phyloP scores from a whole-genome alignment of 1,284 basidiomycete genomes.

The Cystobasidium sp. region DNA sequence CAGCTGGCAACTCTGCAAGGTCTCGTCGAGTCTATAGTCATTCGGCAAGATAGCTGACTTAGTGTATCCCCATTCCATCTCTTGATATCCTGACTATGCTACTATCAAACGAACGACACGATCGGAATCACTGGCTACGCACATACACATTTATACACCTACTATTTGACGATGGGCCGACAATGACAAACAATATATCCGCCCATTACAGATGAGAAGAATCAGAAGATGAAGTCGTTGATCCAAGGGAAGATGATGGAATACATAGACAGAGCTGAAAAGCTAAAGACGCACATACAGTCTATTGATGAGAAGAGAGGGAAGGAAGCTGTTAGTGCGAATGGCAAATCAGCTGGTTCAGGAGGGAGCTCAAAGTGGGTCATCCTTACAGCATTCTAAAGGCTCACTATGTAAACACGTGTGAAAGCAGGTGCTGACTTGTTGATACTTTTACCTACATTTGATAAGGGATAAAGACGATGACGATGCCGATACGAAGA shows the following conservation, averaged over 20 bases:
- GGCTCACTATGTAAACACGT: not conserved
- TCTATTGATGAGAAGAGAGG: constrained; percentile 70
- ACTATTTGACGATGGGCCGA: too few species aligned
- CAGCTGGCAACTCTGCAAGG: not conserved
- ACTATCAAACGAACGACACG: too few species aligned
- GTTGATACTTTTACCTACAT: not conserved
- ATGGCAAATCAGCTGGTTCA: constrained; percentile 67
- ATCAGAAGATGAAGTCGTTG: constrained; percentile 85
- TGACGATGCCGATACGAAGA: constrained; percentile 90
- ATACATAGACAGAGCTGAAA: constrained; percentile 90
- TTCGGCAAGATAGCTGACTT: too few species aligned
- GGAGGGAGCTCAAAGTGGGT: constrained; percentile 63
- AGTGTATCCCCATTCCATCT: too few species aligned
- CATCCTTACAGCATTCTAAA: too few species aligned
- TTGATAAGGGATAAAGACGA: constrained; percentile 61
- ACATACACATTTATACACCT: too few species aligned
- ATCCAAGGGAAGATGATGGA: constrained; percentile 90
- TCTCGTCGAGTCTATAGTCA: not conserved
- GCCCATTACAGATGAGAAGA: constrained; percentile 63
- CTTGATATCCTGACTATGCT: too few species aligned
- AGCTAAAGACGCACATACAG: constrained; percentile 80
- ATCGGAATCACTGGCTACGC: too few species aligned
- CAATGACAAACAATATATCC: not conserved
- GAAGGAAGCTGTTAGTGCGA: constrained; percentile 76
- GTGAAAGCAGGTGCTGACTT: constrained; percentile 20